These are phyloP conservation scores for Phytophthora sp. DNA, from an alignment of 352 stramenopile genomes.

Conservation along the genomic window DNA sequence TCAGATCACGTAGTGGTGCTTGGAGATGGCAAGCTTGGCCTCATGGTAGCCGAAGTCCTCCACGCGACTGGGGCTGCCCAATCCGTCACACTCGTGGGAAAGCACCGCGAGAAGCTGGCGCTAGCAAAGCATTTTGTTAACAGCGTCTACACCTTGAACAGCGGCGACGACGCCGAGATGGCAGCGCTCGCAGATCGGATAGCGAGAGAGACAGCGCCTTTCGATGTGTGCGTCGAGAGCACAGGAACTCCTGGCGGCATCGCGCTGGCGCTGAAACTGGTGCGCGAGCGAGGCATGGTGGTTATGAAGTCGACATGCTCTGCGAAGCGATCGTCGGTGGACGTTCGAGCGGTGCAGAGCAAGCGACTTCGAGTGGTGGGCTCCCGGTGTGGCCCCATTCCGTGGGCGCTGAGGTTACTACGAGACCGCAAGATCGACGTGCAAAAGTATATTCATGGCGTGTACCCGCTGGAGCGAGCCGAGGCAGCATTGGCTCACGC, in stretches of 20 bases:
- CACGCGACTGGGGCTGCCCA: slow-evolving; percentile 34
- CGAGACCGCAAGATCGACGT: slow-evolving; percentile 55
- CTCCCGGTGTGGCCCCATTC: slow-evolving; percentile 72
- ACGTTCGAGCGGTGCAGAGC: slow-evolving; percentile 31
- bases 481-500: slow-evolving; percentile 57
- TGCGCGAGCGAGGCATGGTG: slow-evolving; percentile 40
- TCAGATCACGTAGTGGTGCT: slow-evolving; percentile 79
- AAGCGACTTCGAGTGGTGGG: slow-evolving; percentile 63
- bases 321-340: slow-evolving; percentile 36
- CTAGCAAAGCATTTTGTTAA: slow-evolving; percentile 55
- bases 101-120: slow-evolving; percentile 62
- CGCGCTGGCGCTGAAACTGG: slow-evolving; percentile 45
- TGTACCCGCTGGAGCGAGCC: slow-evolving; percentile 62
- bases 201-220: slow-evolving; percentile 24
- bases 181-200: slow-evolving; percentile 28
- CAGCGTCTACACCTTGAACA: slow-evolving; percentile 31
- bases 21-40: slow-evolving; percentile 89
- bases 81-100: slow-evolving; percentile 60
- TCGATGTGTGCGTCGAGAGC: slow-evolving; percentile 75
- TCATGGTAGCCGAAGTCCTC: slow-evolving; percentile 89
- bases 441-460: slow-evolving; percentile 69
- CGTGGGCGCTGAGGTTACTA: slow-evolving; percentile 60
- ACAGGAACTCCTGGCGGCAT: slow-evolving; percentile 58
- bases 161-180: slow-evolving; percentile 27
- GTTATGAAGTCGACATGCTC: slow-evolving; percentile 67